A percentile compares a stretch with the other conserved stretches of the same genome.
These are phyloP conservation scores for Brassica napus DNA, from an alignment of 345 rosid species.

Conservation along the genomic window DNA sequence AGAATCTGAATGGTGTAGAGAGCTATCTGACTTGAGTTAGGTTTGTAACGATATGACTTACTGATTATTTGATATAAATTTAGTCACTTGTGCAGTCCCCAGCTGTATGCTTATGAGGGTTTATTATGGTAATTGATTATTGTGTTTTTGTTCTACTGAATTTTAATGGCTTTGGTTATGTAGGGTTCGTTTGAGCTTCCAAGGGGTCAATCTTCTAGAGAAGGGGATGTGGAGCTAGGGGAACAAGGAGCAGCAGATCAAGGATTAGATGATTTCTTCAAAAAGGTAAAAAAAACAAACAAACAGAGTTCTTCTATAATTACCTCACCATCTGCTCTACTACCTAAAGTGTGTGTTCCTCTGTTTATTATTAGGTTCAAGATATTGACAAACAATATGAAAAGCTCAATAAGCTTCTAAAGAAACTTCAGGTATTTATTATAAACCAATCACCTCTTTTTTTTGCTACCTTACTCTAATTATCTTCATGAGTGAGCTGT, in stretches of 20 bases:
- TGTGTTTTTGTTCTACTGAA: not conserved
- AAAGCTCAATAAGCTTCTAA: conserved; percentile 75
- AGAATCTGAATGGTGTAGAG: conserved; percentile 20
- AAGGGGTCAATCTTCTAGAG: conserved; percentile 62
- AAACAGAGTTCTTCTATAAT: not conserved
- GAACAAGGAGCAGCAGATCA: conserved; percentile 62
- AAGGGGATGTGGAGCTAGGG: conserved; percentile 67
- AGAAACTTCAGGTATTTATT: conserved; percentile 75
- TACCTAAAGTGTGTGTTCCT: conserved; percentile 8
- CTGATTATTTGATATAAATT: not conserved
- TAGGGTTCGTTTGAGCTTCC: conserved; percentile 92
- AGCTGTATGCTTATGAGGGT: not conserved
- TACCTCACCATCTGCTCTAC: not conserved
- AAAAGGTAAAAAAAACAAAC: conserved; percentile 49
- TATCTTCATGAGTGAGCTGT: not conserved
- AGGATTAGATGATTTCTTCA: conserved; percentile 85
- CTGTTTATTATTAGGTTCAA: conserved; percentile 62
- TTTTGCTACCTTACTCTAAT: too few species aligned
- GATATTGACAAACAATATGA: conserved; percentile 85
- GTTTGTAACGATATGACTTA: not conserved
- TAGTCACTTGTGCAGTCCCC: not conserved
- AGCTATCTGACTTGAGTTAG: not conserved
- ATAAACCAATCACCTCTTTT: not conserved
- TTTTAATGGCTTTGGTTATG: not conserved
- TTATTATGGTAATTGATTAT: not conserved